These are phyloP conservation scores for Echium plantagineum DNA, from an alignment of 257 asterid genomes.

Conservation along the genomic window DNA sequence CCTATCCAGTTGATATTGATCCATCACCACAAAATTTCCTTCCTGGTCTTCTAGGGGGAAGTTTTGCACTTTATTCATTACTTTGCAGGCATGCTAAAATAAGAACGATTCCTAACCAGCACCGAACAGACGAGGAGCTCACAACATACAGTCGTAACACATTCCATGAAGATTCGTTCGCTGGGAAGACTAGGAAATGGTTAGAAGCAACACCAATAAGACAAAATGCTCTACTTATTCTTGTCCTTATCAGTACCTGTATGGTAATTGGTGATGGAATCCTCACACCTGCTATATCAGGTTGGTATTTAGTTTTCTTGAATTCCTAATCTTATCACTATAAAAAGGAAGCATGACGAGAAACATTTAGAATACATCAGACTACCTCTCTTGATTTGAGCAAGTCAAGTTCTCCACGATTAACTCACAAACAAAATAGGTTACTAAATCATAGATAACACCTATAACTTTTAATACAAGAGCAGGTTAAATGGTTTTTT, in stretches of 20 bases:
- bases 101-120: slow-evolving; percentile 86
- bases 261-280: slow-evolving; percentile 97
- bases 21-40: not conserved
- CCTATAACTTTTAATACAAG: no score
- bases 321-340: no score
- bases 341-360: no score
- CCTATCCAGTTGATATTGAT: not conserved
- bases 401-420: no score
- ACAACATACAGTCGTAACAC: slow-evolving; percentile 91
- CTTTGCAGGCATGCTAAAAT: slow-evolving; percentile 95
- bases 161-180: slow-evolving; percentile 85
- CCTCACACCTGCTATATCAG: slow-evolving; percentile 98
- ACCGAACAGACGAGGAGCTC: slow-evolving; percentile 94
- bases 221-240: slow-evolving; percentile 61
- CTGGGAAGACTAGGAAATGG: slow-evolving; percentile 88
- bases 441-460: no score
- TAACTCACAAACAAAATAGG: no score
- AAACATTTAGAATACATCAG: no score
- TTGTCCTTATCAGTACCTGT: slow-evolving; percentile 85
- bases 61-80: slow-evolving; percentile 89
- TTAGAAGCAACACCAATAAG: slow-evolving; percentile 59
- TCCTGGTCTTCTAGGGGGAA: slow-evolving; percentile 46
- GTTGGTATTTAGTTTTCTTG: slow-evolving; percentile 20
- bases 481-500: no score
- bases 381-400: no score